Evolutionary conservation across 768 basidiomycete genomes (phyloP), one percentile per base, ranked within the genome.

Genomic region (Kwoniella sp.): DNA sequence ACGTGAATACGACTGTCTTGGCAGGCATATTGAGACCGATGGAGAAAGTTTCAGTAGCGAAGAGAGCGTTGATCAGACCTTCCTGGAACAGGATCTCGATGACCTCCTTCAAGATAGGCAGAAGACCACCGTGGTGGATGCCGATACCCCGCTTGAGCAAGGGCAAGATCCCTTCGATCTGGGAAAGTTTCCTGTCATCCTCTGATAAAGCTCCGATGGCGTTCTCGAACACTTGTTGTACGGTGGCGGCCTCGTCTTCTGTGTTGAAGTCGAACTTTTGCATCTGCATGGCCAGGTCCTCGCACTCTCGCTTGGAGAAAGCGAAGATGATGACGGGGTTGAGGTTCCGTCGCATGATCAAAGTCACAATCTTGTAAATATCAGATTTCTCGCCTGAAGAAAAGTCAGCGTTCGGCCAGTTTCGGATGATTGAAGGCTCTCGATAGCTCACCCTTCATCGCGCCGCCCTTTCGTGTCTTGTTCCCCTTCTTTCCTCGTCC

Each of bases 51-150:
- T 99, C 96, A 0, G 96, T 99, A 7, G 96, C 96, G 75, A 98
- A 99, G 45, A 99, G 86, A 31, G 93, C 93, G 80, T 99, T 99
- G 83, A 98, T 93, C 51, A 98, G 85, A 11, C 95, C 94, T 76
- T 98, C 94, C 79, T 97, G 94, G 84, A 99, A 99, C 48, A 99
- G 86, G 63, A 99, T 96, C 80, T 99, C 96, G 80, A 99, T 97
- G 54, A 97, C 93, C 79, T 99, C 96, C 79, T 99, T 99, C 48
- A 99, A 85, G 68, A 98, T 96, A 0, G 96, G 96, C 20, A 99
- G 86, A 41, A 99, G 86, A 48, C 96, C 96, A 45, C 95, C 94
- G 75, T 99, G 96, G 84, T 99, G 96, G 73, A 99, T 93, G 58
- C 96, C 96, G 70, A 95, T 92, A 31, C 96, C 96, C 68, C 96